phyloP scores from a whole-genome alignment of 371 early-diverging fungal species.

The Rhizopus sp. region DNA sequence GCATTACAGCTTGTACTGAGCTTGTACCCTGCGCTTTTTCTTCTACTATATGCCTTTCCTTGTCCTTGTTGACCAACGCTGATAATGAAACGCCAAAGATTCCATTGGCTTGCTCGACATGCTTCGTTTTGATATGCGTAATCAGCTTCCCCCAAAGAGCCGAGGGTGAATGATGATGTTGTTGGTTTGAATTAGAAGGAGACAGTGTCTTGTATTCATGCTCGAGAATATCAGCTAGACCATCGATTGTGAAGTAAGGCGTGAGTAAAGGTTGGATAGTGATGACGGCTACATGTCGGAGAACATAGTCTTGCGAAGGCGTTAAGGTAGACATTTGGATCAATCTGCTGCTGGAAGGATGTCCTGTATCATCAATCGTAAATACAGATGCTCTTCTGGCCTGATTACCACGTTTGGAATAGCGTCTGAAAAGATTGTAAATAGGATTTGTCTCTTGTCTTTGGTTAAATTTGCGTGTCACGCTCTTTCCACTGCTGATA shows the following conservation, averaged over 20 bases:
- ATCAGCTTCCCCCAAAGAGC: conserved; percentile 65
- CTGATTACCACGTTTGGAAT: not conserved
- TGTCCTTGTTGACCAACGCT: conserved; percentile 45
- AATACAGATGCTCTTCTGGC: conserved; percentile 20
- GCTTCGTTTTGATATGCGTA: conserved; percentile 42
- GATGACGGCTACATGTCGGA: conserved; percentile 77
- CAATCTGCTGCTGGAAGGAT: not conserved
- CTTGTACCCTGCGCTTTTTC: not conserved
- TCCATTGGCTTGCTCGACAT: conserved; percentile 38
- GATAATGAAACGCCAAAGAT: conserved; percentile 43
- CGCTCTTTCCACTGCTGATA: not conserved
- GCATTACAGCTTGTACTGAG: not conserved
- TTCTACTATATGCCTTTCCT: conserved; percentile 38
- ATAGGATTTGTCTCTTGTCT: not conserved
- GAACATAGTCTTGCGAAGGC: conserved; percentile 56
- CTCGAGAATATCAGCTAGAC: conserved; percentile 62
- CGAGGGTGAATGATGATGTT: conserved; percentile 12
- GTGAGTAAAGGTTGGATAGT: conserved; percentile 64
- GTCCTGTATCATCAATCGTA: conserved; percentile 4
- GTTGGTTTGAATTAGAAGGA: not conserved
- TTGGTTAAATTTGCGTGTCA: not conserved
- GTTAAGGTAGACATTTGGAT: conserved; percentile 14
- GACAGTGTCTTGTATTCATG: conserved; percentile 1
- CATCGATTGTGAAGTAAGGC: conserved; percentile 54
- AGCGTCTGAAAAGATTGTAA: not conserved